A percentile compares a stretch with the other conserved stretches of the same genome.
These are phyloP conservation scores for Russula griseocarnosa DNA, from an alignment of 768 basidiomycete genomes.

Conservation along the genomic window DNA sequence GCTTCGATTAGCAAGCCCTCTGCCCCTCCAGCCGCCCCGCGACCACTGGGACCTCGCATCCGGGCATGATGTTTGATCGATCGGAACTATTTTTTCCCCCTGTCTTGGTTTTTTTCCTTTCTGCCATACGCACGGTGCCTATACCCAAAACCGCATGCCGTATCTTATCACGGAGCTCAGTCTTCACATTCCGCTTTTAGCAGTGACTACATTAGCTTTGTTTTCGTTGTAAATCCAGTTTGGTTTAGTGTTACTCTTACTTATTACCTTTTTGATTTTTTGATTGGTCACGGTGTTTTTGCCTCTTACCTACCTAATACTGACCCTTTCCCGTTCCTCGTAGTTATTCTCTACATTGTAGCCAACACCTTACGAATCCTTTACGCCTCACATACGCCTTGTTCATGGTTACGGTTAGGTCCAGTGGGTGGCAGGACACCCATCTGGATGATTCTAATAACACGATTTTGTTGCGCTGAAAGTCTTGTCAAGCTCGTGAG, in stretches of 20 bases:
- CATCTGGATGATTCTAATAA: slow-evolving; percentile 21
- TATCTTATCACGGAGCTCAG: slow-evolving; percentile 29
- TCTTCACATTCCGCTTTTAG: slow-evolving; percentile 19
- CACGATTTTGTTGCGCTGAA: slow-evolving; percentile 16
- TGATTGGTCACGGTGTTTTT: slow-evolving; percentile 7
- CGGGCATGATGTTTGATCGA: slow-evolving; percentile 21
- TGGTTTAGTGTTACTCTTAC: slow-evolving; percentile 27
- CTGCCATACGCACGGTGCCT: slow-evolving; percentile 22
- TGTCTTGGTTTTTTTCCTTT: slow-evolving; percentile 6
- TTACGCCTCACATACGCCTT: slow-evolving; percentile 27
- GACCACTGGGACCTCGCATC: slow-evolving; percentile 27
- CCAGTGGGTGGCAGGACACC: slow-evolving; percentile 25
- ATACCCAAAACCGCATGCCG: slow-evolving; percentile 28
- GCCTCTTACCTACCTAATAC: slow-evolving; percentile 20
- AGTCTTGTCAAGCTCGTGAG: background rate
- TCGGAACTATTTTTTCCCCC: slow-evolving; percentile 18
- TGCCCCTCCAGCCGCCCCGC: slow-evolving; percentile 17
- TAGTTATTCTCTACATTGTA: slow-evolving; percentile 24
- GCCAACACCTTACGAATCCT: slow-evolving; percentile 25
- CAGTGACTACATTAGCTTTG: slow-evolving; percentile 27
- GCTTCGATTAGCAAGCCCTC: slow-evolving; percentile 21
- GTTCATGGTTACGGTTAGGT: slow-evolving; percentile 19
- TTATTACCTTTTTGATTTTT: slow-evolving; percentile 29
- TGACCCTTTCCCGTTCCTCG: slow-evolving; percentile 16
- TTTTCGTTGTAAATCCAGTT: slow-evolving; percentile 27